Conservation (phyloP, 371 early-diverging fungal species). For the Mortierella sp. region DNA sequence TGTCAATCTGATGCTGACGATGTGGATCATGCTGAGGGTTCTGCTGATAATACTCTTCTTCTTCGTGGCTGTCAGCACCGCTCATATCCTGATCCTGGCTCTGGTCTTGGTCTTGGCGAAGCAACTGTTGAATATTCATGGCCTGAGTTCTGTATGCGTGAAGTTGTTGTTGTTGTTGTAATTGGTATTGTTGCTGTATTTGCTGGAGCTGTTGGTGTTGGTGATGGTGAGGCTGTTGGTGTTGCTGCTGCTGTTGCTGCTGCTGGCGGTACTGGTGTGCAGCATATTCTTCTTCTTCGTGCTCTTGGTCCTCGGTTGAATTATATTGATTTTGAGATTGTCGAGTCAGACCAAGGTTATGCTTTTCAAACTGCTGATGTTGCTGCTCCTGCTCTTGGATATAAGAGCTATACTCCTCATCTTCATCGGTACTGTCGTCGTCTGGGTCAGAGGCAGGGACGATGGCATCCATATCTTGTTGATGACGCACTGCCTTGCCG, state of each 20-base stretch:
- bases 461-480: conserved; percentile 47
- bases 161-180: conserved; percentile 47
- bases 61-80: conserved; percentile 43
- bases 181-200: conserved; percentile 47
- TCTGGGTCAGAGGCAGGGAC: conserved; percentile 50
- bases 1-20: conserved; percentile 31
- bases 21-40: conserved; percentile 48
- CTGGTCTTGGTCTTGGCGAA: conserved; percentile 40
- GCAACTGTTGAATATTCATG: conserved; percentile 54
- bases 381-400: conserved; percentile 49
- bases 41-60: conserved; percentile 47
- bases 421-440: conserved; percentile 51
- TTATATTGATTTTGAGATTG: conserved; percentile 13
- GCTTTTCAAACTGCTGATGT: conserved; percentile 23
- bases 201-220: conserved; percentile 49
- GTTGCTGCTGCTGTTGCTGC: conserved; percentile 31
- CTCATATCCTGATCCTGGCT: conserved; percentile 38
- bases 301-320: conserved; percentile 19
- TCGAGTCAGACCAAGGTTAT: conserved; percentile 7
- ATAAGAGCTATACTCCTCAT: conserved; percentile 47
- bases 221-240: conserved; percentile 31
- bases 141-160: conserved; percentile 52
- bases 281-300: conserved; percentile 10
- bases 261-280: conserved; percentile 11
- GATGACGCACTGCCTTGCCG: conserved; percentile 13